These are phyloP conservation scores for Pyrenophora graminea DNA, from an alignment of 2,329 filamentous ascomycete species.

Conservation along the genomic window DNA sequence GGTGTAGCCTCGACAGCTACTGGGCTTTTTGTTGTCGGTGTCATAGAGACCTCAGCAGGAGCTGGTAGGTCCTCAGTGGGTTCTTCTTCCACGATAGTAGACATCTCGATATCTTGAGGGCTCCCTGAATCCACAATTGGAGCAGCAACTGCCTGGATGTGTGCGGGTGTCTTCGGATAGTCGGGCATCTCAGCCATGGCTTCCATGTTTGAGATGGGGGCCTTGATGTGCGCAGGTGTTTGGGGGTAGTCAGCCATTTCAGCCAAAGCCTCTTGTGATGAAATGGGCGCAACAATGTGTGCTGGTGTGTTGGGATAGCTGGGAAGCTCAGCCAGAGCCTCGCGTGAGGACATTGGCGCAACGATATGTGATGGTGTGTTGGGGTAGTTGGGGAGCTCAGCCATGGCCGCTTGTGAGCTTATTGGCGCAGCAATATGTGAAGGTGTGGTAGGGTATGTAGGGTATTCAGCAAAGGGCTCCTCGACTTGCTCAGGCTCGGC, in stretches of 20 bases:
- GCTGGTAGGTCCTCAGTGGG: not conserved
- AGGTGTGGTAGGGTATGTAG: constrained; percentile 32
- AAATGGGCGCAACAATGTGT: constrained; percentile 10
- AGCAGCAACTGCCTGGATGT: not conserved
- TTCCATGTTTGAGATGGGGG: not conserved
- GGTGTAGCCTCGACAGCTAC: constrained; percentile 1
- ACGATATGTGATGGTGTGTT: constrained; percentile 26
- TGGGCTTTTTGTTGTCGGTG: constrained; percentile 6
- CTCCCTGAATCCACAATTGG: not conserved
- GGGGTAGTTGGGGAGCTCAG: constrained; percentile 29
- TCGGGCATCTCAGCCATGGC: constrained; percentile 4
- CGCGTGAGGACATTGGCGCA: constrained; percentile 7
- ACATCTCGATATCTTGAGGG: not conserved
- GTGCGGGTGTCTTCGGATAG: constrained; percentile 7
- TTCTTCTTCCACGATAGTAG: not conserved
- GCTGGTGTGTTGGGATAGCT: constrained; percentile 11
- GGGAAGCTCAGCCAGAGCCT: constrained; percentile 15
- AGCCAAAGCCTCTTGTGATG: not conserved
- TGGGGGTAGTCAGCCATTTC: constrained; percentile 16
- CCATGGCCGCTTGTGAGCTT: constrained; percentile 19
- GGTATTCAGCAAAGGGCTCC: constrained; percentile 21
- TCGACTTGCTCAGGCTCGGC: constrained; percentile 12
- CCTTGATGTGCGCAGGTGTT: constrained; percentile 16
- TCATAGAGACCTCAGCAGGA: not conserved
- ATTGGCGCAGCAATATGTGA: constrained; percentile 28